Conservation (phyloP, 306 rosid genomes). For the Cucumis melo region DNA sequence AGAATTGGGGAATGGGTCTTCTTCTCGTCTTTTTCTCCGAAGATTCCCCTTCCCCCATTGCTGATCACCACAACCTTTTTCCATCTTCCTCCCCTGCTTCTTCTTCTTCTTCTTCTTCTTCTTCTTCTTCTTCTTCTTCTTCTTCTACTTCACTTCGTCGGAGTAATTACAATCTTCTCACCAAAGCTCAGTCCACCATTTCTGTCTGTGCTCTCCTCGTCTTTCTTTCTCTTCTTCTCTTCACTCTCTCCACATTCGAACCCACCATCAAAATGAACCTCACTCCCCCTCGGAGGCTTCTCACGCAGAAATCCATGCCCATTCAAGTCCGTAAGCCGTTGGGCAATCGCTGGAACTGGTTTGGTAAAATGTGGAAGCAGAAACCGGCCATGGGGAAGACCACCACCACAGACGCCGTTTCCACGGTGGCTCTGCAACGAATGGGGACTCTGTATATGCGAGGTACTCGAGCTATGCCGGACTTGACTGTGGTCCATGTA, state of each 20-base stretch:
- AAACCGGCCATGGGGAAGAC: neutral
- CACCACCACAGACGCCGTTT: neutral
- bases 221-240: conserved; percentile 63
- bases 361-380: conserved; percentile 16
- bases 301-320: conserved; percentile 6
- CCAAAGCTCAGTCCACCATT: conserved; percentile 63
- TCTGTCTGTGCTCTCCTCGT: conserved; percentile 64
- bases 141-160: conserved; percentile 17
- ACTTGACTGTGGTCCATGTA: conserved; percentile 61
- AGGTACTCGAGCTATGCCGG: conserved; percentile 66
- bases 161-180: conserved; percentile 19
- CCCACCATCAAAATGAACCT: conserved; percentile 17
- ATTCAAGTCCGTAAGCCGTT: neutral
- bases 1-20: conserved; percentile 47
- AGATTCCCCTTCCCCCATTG: conserved; percentile 21
- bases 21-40: conserved; percentile 63
- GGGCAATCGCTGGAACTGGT: conserved; percentile 10
- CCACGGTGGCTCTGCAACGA: conserved; percentile 38
- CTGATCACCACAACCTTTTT: conserved; percentile 20
- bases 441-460: conserved; percentile 68
- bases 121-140: conserved; percentile 5
- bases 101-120: conserved; percentile 17
- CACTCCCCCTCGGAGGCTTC: conserved; percentile 21
- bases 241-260: conserved; percentile 76
- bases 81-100: neutral